Percentiles rank a stretch among this genome's conserved stretches.
phyloP scores from a whole-genome alignment of 768 basidiomycete genomes.

The Lentinula sp. region DNA sequence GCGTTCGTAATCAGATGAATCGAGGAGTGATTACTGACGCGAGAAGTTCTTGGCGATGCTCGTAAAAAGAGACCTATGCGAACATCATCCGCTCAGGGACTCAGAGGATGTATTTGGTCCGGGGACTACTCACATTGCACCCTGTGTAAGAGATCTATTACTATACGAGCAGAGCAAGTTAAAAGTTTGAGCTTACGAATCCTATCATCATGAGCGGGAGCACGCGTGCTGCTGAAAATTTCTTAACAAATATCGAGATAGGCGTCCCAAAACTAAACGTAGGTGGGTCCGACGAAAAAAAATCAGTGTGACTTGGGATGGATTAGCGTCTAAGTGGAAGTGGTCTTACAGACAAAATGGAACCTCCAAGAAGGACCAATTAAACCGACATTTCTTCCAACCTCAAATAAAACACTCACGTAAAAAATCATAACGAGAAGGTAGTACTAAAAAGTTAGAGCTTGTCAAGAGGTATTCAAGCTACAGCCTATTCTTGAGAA shows the following conservation, averaged over 20 bases:
- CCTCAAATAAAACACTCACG: conserved; percentile 16
- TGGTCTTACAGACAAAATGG: conserved; percentile 37
- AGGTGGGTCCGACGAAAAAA: conserved; percentile 7
- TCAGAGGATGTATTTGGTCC: not conserved
- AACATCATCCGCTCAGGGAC: not conserved
- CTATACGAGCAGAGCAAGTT: not conserved
- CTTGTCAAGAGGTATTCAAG: not conserved
- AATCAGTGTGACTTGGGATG: too few species aligned
- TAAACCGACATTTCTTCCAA: not conserved
- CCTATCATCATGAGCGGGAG: conserved; percentile 45
- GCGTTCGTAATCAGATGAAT: not conserved
- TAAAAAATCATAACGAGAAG: conserved; percentile 44
- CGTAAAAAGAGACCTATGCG: conserved; percentile 35
- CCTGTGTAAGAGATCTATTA: conserved; percentile 17
- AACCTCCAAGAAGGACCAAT: conserved; percentile 19
- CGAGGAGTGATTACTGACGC: conserved; percentile 16
- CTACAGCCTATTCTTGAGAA: not conserved
- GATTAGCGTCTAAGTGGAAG: not conserved
- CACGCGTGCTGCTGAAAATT: conserved; percentile 39
- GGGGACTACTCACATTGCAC: conserved; percentile 28
- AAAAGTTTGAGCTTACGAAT: conserved; percentile 27
- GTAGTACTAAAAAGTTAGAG: conserved; percentile 29
- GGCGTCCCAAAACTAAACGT: conserved; percentile 39
- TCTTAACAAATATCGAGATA: conserved; percentile 42
- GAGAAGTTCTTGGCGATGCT: conserved; percentile 42